Base-by-base conservation (phyloP, 768 basidiomycete genomes). In the Neoboletus brunneissimus region DNA sequence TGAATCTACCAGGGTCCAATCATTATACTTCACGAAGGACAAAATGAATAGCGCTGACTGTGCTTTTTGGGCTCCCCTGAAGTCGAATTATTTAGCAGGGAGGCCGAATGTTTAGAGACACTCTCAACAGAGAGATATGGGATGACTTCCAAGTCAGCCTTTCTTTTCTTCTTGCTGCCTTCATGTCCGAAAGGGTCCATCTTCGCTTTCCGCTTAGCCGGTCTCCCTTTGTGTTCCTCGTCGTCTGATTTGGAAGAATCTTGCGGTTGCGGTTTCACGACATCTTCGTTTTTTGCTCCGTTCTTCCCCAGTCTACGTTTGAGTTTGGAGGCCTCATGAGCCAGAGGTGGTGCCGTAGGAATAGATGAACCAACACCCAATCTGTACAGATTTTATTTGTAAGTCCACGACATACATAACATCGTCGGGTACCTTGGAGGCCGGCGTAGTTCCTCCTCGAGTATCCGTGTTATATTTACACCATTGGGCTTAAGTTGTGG, bases 331-430 rank as follows among this genome's bases (percentile, higher is more conserved):
- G 77, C 74, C 53, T 88, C 88, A 38, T 81, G 77, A 38, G 77
- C 75, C 35, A 76, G 60, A 48, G 62, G 72, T 29, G 77, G 56
- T n/a, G 63, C 68, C 49, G 80, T 81, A 29, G 87, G 81, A 23
- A 84, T 72, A 29, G 81, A 66, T 34, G 88, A 87, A 23, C 90
- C 90, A 9, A 92, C 88, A 53, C 90, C 90, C 54, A 92, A 74
- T 63, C 90, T 92, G 20, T 35, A 49, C 25, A 38, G 40, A 56
- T 42, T 51, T 59, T 47, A 64, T 40, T 25, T 27, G 41, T 53
- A 38, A 54, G 54, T 41, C 23, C 51, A 43, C n/a, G 5, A 23
- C 25, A 15, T 22, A 5, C n/a, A 42, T 42, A 44, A 42, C 34
- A 46, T 42, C 13, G 25, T 45, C 22, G 18, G 6, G 22, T 53